phyloP scores from a whole-genome alignment of 345 rosid species.

The Rhizophora mangle region DNA sequence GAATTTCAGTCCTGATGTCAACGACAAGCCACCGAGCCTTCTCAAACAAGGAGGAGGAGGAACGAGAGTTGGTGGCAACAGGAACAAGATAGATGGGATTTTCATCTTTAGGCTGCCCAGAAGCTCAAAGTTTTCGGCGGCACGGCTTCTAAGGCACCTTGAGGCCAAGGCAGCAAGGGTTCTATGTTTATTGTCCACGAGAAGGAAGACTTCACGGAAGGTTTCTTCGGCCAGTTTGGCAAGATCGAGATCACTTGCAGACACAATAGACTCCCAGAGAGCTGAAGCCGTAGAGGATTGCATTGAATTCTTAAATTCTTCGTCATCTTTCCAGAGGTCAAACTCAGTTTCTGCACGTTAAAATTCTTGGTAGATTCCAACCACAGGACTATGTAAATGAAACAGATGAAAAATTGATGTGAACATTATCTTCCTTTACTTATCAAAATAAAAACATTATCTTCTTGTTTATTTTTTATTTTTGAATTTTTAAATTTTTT shows the following conservation, averaged over 20 bases:
- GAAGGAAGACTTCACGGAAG: conserved; percentile 45
- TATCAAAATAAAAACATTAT: too few species aligned
- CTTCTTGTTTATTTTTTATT: too few species aligned
- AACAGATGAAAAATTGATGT: too few species aligned
- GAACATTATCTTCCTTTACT: too few species aligned
- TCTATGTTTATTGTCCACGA: conserved; percentile 42
- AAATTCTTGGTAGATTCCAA: not conserved
- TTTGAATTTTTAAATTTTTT: too few species aligned
- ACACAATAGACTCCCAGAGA: conserved; percentile 67
- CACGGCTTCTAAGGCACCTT: conserved; percentile 46
- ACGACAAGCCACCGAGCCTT: conserved; percentile 37
- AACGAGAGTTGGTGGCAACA: conserved; percentile 24
- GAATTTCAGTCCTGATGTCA: conserved; percentile 60
- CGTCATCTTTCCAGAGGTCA: conserved; percentile 65
- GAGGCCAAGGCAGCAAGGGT: conserved; percentile 56
- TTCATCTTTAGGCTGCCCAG: conserved; percentile 43
- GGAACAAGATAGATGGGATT: conserved; percentile 42
- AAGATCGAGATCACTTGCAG: conserved; percentile 71
- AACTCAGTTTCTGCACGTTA: conserved; percentile 56
- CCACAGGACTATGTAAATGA: not conserved
- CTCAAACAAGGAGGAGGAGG: conserved; percentile 41
- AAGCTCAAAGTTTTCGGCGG: conserved; percentile 39
- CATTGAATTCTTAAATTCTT: conserved; percentile 82
- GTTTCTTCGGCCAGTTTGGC: conserved; percentile 43
- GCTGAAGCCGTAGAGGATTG: conserved; percentile 92